phyloP scores from a whole-genome alignment of 345 rosid species.

The Arabis hirsuta region DNA sequence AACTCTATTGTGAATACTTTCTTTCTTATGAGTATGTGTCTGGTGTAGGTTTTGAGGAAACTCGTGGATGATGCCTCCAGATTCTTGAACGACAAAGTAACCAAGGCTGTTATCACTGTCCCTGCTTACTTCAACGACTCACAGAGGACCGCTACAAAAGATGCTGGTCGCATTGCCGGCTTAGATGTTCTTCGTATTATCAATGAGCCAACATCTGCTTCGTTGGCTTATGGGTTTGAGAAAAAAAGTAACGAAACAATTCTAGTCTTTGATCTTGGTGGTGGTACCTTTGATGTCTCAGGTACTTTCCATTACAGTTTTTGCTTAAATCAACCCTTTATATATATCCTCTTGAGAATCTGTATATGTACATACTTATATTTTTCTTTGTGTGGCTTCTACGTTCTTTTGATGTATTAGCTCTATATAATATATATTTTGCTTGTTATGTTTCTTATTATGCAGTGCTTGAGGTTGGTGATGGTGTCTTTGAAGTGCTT shows the following conservation, averaged over 20 bases:
- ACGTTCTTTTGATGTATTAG: not conserved
- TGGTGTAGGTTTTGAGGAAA: slow-evolving; percentile 83
- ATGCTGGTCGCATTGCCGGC: slow-evolving; percentile 93
- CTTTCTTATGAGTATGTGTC: not conserved
- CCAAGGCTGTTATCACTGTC: slow-evolving; percentile 73
- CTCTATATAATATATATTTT: not conserved
- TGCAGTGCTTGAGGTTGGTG: slow-evolving; percentile 98
- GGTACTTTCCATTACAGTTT: slow-evolving; percentile 46
- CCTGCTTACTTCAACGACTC: slow-evolving; percentile 89
- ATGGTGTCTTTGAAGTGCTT: slow-evolving; percentile 98
- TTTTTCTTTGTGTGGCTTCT: not conserved
- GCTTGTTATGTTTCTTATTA: not conserved
- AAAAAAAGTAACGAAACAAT: slow-evolving; percentile 94
- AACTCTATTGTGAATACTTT: not conserved
- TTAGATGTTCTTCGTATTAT: slow-evolving; percentile 89
- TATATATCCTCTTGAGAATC: not conserved
- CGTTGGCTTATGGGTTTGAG: slow-evolving; percentile 97
- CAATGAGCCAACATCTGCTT: slow-evolving; percentile 98
- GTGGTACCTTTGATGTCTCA: slow-evolving; percentile 99
- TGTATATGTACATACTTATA: not conserved
- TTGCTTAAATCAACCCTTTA: not conserved
- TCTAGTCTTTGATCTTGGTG: slow-evolving; percentile 98
- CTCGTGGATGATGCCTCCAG: slow-evolving; percentile 96
- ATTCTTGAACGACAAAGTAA: slow-evolving; percentile 69
- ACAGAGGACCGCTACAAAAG: slow-evolving; percentile 97